A percentile compares a stretch with the other conserved stretches of the same genome.
Evolutionary conservation across 192 early-diverging fungal species (phyloP).

Genomic region (Entrophospora sp.): DNA sequence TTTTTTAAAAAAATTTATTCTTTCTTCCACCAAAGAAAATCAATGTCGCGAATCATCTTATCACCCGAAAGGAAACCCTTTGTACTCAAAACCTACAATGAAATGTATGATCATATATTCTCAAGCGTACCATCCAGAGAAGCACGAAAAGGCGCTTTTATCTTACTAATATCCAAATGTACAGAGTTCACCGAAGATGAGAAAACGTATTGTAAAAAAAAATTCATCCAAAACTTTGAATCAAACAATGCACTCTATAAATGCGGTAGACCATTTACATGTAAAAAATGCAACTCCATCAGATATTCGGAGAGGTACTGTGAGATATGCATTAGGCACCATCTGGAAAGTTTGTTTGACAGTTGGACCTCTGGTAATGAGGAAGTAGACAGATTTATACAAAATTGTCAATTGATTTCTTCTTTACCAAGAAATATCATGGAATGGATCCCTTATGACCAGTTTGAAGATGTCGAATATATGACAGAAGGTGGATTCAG

Average conservation of each 20-base stretch:
- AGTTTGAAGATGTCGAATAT: not conserved
- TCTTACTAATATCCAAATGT: not conserved
- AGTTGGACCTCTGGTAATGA: not conserved
- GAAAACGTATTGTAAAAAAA: not conserved
- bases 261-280: not conserved
- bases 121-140: not conserved
- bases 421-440: not conserved
- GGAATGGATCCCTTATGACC: constrained; percentile 7
- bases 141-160: not conserved
- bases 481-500: not conserved
- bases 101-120: not conserved
- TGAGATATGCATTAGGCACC: not conserved
- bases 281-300: not conserved
- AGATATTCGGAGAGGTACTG: not conserved
- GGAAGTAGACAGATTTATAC: not conserved
- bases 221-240: not conserved
- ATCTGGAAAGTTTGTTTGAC: not conserved
- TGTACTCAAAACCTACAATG: not conserved
- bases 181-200: not conserved
- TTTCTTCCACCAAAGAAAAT: no score
- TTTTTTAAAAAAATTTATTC: no score
- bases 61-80: not conserved
- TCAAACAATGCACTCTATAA: not conserved
- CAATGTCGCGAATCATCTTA: not conserved
- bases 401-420: not conserved